Percentiles rank a stretch among this genome's conserved stretches.
These are phyloP conservation scores for Yamadazyma laniorum DNA, from an alignment of 805 yeast genomes.

Conservation along the genomic window DNA sequence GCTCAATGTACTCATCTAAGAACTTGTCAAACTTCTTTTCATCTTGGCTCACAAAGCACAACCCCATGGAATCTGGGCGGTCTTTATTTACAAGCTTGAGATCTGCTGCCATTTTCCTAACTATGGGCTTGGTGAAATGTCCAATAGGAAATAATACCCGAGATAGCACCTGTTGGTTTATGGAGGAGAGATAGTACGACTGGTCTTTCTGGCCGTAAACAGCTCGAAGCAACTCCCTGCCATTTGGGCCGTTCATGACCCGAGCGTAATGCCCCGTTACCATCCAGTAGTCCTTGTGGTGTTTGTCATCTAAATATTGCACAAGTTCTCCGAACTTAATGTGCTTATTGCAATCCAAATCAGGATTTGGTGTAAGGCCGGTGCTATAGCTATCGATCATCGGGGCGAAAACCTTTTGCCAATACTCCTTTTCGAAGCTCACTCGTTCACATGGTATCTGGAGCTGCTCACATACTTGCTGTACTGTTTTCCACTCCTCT, in stretches of 20 bases:
- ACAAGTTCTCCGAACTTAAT: slow-evolving; percentile 84
- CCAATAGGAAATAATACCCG: slow-evolving; percentile 79
- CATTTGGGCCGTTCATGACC: slow-evolving; percentile 31
- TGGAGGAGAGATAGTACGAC: slow-evolving; percentile 80
- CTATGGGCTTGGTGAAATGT: slow-evolving; percentile 68
- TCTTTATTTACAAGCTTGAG: slow-evolving; percentile 56
- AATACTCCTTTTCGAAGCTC: slow-evolving; percentile 86
- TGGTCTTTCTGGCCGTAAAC: slow-evolving; percentile 72
- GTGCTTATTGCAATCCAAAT: slow-evolving; percentile 78
- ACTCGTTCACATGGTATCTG: slow-evolving; percentile 71
- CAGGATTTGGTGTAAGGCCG: slow-evolving; percentile 94
- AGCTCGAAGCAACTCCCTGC: slow-evolving; percentile 54
- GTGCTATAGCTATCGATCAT: slow-evolving; percentile 70
- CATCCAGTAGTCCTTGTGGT: slow-evolving; percentile 63
- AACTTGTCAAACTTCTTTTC: slow-evolving; percentile 68
- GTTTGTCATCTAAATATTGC: slow-evolving; percentile 46
- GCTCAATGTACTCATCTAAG: slow-evolving; percentile 67
- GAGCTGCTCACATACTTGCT: slow-evolving; percentile 56
- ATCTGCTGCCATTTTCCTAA: slow-evolving; percentile 63
- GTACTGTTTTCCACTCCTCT: slow-evolving; percentile 84
- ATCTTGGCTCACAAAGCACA: slow-evolving; percentile 79
- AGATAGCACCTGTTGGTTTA: slow-evolving; percentile 44
- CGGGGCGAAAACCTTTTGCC: slow-evolving; percentile 90
- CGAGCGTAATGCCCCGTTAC: slow-evolving; percentile 86
- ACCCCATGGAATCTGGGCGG: slow-evolving; percentile 93